Evolutionary conservation across 1,284 basidiomycete genomes (phyloP), one percentile per base, ranked within the genome.

Genomic region (Cerrena zonata): DNA sequence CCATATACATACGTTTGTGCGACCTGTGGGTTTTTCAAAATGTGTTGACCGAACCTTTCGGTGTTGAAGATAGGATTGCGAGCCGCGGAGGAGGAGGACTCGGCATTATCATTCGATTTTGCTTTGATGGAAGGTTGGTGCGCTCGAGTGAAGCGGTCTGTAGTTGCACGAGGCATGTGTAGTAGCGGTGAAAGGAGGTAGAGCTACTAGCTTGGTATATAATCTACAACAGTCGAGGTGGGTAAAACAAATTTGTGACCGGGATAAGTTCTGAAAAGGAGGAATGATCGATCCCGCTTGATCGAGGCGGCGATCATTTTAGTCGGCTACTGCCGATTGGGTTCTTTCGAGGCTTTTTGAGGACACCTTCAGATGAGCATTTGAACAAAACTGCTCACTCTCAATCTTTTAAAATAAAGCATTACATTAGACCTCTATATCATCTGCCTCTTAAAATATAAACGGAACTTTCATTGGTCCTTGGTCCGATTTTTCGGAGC

Each of bases 1-100:
- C 48, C 36, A 22, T 18, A 5, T 19, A 78, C 86, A 63, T 65
- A 93, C 90, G 80, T 85, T 74, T 94, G 89, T 11, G 90, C 91
- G 30, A 91, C 89, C 55, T 87, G 77, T 12, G 92, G 89, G 68
- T 95, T 98, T 69, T 96, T 98, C 51, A 99, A 77, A 59, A 98
- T 98, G 72, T 99, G 95, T 67, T 99, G 94, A 26, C 94, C 94
- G 61, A 97, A 96, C 56, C 89, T 78, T 60, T 92, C 89, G 4
- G 92, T 95, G 63, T 96, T 94, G 76, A 94, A 94, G 56, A 94
- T 82, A 2, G 91, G 91, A 65, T 93, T 93, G 38, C 79, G 76
- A 57, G 76, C 75, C 21, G 73, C 71, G 2, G 71, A 69, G 1
- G 79, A 74, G 5, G 68, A 64, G 2, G 68, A 63, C 46, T 76